These are phyloP conservation scores for Penicillium lagena DNA, from an alignment of 495 filamentous ascomycete genomes.

Conservation along the genomic window DNA sequence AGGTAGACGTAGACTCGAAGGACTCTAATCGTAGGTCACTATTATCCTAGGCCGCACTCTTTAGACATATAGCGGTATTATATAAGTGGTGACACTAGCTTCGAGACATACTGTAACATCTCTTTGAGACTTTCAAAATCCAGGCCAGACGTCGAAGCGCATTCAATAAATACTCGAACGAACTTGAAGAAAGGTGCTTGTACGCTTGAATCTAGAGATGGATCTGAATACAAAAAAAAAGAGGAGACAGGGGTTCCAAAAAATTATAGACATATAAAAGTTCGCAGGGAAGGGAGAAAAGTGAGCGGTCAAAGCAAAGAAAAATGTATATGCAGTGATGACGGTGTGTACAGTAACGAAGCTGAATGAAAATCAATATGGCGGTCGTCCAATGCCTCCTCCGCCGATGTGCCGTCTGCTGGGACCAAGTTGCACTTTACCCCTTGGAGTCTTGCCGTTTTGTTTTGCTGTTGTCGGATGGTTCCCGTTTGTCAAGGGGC, in stretches of 20 bases:
- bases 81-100: too few relatives aligned
- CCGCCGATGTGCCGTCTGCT: conserved; percentile 23
- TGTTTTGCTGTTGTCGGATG: conserved; percentile 7
- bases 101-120: too few relatives aligned
- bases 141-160: too few relatives aligned
- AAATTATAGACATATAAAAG: conserved; percentile 17
- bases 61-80: too few relatives aligned
- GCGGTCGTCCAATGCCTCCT: conserved; percentile 35
- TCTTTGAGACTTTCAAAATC: too few relatives aligned
- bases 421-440: conserved; percentile 1
- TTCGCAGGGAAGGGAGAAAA: conserved; percentile 1
- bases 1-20: too few relatives aligned
- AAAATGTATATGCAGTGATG: conserved; percentile 1
- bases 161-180: too few relatives aligned
- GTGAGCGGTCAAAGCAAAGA: background rate
- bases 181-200: too few relatives aligned
- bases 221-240: background rate
- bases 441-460: conserved; percentile 3
- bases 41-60: too few relatives aligned
- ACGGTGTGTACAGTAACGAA: conserved; percentile 13
- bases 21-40: too few relatives aligned
- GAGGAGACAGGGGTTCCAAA: background rate
- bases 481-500: conserved; percentile 10
- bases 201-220: background rate
- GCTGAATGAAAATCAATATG: conserved; percentile 24